Conservation (phyloP, 768 basidiomycete genomes). For the Flagelloscypha sp. region DNA sequence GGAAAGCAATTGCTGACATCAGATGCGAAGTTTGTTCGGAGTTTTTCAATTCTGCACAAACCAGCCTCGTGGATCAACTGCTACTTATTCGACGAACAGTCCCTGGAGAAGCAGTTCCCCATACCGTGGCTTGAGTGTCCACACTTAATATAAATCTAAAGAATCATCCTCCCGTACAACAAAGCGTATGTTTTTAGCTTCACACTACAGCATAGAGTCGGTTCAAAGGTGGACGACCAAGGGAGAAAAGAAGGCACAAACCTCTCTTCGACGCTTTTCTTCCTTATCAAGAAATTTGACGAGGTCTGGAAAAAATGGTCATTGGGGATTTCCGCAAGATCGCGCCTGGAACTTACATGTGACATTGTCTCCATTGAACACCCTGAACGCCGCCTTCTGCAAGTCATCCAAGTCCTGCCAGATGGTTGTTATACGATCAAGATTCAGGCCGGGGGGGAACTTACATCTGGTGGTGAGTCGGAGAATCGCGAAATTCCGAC, state of each 20-base stretch:
- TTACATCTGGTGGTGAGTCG: conserved; percentile 54
- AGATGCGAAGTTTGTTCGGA: too few species aligned
- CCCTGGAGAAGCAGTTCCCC: background rate
- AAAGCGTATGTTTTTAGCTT: conserved; percentile 53
- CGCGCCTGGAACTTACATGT: too few species aligned
- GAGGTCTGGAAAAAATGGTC: too few species aligned
- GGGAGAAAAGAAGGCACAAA: too few species aligned
- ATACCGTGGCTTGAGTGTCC: background rate
- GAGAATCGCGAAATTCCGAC: conserved; percentile 72
- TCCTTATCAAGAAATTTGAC: conserved; percentile 69
- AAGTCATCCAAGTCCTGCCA: conserved; percentile 54
- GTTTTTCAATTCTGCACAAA: too few species aligned
- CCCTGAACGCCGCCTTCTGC: conserved; percentile 68
- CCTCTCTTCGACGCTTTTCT: conserved; percentile 43
- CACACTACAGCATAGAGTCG: too few species aligned
- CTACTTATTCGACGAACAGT: too few species aligned
- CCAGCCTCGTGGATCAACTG: too few species aligned
- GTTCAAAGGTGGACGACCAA: too few species aligned
- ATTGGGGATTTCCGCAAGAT: too few species aligned
- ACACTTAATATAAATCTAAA: conserved; percentile 46
- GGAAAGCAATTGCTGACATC: too few species aligned
- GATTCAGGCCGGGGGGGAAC: conserved; percentile 17
- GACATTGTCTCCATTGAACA: conserved; percentile 69
- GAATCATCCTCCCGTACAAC: conserved; percentile 54
- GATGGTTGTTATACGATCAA: conserved; percentile 9